A percentile compares a stretch with the other conserved stretches of the same genome.
Conservation (phyloP, 306 rosid species). For the Carpinus viminea region DNA sequence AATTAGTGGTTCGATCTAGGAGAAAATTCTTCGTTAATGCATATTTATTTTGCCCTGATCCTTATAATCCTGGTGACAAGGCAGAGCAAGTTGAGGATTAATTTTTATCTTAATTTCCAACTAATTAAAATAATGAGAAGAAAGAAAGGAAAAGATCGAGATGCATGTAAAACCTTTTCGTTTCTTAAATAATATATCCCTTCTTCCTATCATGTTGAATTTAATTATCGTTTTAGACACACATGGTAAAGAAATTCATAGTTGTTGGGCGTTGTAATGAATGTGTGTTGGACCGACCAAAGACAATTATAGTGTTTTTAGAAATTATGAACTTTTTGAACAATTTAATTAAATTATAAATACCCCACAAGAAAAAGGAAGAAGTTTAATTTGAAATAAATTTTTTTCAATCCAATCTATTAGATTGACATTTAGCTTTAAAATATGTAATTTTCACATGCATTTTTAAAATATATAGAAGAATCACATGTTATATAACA, state of each 20-base stretch:
- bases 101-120: neutral
- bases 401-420: too few relatives aligned
- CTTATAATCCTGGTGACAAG: neutral
- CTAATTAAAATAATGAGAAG: too few relatives aligned
- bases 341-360: neutral
- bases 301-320: neutral
- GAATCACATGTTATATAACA: too few relatives aligned
- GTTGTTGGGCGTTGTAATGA: conserved; percentile 2
- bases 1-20: neutral
- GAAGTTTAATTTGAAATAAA: too few relatives aligned
- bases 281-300: neutral
- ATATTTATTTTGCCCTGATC: neutral
- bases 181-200: too few relatives aligned
- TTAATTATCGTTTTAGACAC: neutral
- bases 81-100: neutral
- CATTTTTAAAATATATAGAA: too few relatives aligned
- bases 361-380: neutral
- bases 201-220: neutral
- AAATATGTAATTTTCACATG: too few relatives aligned
- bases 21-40: neutral
- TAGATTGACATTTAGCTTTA: too few relatives aligned
- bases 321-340: neutral
- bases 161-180: too few relatives aligned
- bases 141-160: too few relatives aligned
- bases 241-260: neutral